A percentile compares a stretch with the other conserved stretches of the same genome.
Evolutionary conservation across 345 rosid genomes (phyloP).

Genomic region (Pugionium dolabratum): DNA sequence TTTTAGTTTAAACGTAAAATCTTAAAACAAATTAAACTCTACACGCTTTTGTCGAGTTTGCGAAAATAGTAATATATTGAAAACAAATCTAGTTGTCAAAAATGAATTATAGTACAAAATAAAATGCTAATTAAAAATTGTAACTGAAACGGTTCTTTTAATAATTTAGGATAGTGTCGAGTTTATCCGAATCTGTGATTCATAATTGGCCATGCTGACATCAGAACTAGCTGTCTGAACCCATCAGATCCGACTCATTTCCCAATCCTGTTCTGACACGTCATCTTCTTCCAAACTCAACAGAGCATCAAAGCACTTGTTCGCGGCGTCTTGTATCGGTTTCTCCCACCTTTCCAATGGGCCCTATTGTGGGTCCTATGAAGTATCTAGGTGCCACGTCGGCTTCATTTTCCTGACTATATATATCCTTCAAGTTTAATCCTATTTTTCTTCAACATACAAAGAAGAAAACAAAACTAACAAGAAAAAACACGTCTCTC

Average conservation of each 20-base stretch:
- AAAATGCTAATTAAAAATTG: too few relatives aligned
- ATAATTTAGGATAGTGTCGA: slow-evolving; percentile 18
- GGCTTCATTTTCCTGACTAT: slow-evolving; percentile 13
- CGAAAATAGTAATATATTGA: too few relatives aligned
- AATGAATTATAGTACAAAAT: too few relatives aligned
- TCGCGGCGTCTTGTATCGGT: slow-evolving; percentile 64
- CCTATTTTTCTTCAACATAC: neutral
- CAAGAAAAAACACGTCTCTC: slow-evolving; percentile 16
- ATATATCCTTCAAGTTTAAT: slow-evolving; percentile 11
- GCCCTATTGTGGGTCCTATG: slow-evolving; percentile 5
- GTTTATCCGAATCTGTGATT: slow-evolving; percentile 47
- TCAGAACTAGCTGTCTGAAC: slow-evolving; percentile 45
- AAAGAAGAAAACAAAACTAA: neutral
- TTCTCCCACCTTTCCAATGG: slow-evolving; percentile 25
- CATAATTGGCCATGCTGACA: slow-evolving; percentile 44
- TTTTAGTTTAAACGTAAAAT: too few relatives aligned
- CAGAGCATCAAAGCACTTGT: slow-evolving; percentile 9
- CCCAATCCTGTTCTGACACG: slow-evolving; percentile 41
- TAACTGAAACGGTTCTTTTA: neutral
- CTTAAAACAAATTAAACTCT: too few relatives aligned
- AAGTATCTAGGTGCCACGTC: slow-evolving; percentile 10
- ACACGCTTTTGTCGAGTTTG: too few relatives aligned
- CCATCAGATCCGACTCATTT: neutral
- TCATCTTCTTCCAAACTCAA: slow-evolving; percentile 20
- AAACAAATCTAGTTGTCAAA: too few relatives aligned